Evolutionary conservation across 495 filamentous ascomycete genomes (phyloP), one percentile per base, ranked within the genome.

Genomic region (Xylaria bambusicola): DNA sequence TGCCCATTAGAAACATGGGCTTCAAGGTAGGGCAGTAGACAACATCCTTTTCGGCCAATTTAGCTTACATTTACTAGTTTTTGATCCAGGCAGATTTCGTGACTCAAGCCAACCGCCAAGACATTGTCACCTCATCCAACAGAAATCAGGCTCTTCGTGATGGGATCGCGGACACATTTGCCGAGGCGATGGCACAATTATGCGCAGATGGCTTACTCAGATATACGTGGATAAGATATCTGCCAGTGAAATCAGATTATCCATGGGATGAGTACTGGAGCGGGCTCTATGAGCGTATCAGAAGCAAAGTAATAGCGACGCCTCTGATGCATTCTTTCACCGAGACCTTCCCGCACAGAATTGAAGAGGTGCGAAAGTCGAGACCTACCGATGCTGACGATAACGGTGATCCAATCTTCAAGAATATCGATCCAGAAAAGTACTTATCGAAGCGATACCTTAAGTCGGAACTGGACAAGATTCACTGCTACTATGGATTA

Each of bases 31-130:
- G 31, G 6, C 12, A 38, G 3, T 15, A 10, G 13, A 10, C 6
- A 13, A 15, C 5, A 38, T 3, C 3, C 3, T 38, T 3, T 38
- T 6, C 3, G 7, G 12, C 5, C 12, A 3, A 15, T 38, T 33
- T 38, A 38, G 3, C 36, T 38, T 13, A 38, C 36, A 15, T 38
- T 9, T 38, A 3, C 13, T 38, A 38, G 36, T 82, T 82, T 41
- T 55, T 79, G 6, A 79, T 82, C 46, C 77, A 82, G 15, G 62
- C 70, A 21, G 77, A 81, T 60, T 81, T 80, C 52, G 73, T 74
- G 36, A 80, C 76, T 0, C 54, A 71, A 7, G 77, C 76, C 0
- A 79, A 64, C 61, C 64, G 78, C 7, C 65, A 81, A 48, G 75
- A 77, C 60, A 71, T 80, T 26, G 52, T 73, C 6, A 56, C 50